A percentile compares a stretch with the other conserved stretches of the same genome.
Evolutionary conservation across 441 rosid species (phyloP).

Genomic region (Pelargonium citronellum): DNA sequence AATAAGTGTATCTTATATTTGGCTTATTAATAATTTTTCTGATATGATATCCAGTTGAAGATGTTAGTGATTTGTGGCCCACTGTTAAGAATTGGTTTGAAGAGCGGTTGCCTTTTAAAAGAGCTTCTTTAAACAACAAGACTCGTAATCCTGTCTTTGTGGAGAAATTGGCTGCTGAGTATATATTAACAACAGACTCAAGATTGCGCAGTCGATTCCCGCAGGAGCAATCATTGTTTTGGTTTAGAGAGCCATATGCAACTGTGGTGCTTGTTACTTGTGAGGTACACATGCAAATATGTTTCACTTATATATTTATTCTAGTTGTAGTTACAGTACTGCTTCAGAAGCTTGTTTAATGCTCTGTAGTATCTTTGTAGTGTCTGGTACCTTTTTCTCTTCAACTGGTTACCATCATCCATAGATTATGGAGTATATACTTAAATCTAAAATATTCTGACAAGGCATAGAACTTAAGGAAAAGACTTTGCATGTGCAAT

Average conservation of each 20-base stretch:
- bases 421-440: neutral
- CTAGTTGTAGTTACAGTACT: neutral
- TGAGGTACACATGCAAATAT: constrained; percentile 51
- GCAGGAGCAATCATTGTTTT: constrained; percentile 73
- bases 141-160: constrained; percentile 73
- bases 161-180: constrained; percentile 73
- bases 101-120: constrained; percentile 60
- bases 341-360: neutral
- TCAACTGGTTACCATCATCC: neutral
- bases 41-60: constrained; percentile 60
- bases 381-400: neutral
- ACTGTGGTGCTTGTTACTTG: constrained; percentile 88
- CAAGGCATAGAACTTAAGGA: neutral
- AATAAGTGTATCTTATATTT: neutral
- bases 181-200: constrained; percentile 80
- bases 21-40: constrained; percentile 8
- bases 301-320: neutral
- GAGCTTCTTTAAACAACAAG: constrained; percentile 77
- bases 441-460: neutral
- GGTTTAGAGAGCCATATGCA: constrained; percentile 95
- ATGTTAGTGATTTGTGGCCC: constrained; percentile 94
- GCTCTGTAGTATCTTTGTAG: neutral
- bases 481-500: neutral
- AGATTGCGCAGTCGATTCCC: constrained; percentile 94
- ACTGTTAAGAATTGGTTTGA: constrained; percentile 62